Percentiles rank a stretch among this genome's conserved stretches.
Conservation (phyloP, 2,329 filamentous ascomycete species). For the Cryphonectria parasitica region DNA sequence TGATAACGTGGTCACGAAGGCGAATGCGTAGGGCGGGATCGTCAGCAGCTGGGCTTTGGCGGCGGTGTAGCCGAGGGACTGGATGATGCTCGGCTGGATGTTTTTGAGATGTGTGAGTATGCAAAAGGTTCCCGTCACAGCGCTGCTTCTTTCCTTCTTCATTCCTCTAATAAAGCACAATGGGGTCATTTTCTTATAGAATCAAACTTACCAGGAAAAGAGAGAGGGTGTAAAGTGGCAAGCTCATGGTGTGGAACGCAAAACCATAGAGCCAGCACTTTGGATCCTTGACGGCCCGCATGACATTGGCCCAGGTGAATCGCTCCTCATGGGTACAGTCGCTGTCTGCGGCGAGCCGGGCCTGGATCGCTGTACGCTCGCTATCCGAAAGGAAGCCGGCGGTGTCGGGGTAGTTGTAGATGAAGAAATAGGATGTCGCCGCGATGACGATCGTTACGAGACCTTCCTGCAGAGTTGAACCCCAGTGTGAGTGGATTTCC, state of each 20-base stretch:
- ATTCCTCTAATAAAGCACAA: no score
- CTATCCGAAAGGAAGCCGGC: conserved; percentile 59
- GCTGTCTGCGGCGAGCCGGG: conserved; percentile 67
- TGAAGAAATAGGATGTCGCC: conserved; percentile 58
- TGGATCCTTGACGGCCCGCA: conserved; percentile 65
- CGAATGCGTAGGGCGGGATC: conserved; percentile 67
- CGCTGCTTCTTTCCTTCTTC: neutral
- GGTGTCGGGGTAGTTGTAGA: conserved; percentile 67
- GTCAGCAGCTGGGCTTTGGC: conserved; percentile 62
- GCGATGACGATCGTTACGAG: conserved; percentile 58
- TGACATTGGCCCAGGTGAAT: conserved; percentile 71
- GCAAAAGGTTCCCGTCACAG: no score
- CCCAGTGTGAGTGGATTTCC: neutral
- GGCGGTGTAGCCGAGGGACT: conserved; percentile 56
- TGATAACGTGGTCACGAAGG: conserved; percentile 60
- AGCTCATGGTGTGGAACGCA: conserved; percentile 72
- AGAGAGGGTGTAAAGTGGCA: conserved; percentile 62
- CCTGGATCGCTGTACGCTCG: conserved; percentile 61
- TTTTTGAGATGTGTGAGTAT: neutral
- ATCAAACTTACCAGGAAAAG: conserved; percentile 52
- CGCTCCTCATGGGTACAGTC: conserved; percentile 70
- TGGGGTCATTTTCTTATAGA: neutral
- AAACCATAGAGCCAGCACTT: conserved; percentile 76
- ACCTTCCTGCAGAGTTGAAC: conserved; percentile 48
- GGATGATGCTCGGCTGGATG: conserved; percentile 55